Evolutionary conservation across 495 filamentous ascomycete genomes (phyloP), one percentile per base, ranked within the genome.

Genomic region (Tetracladium setigerum): DNA sequence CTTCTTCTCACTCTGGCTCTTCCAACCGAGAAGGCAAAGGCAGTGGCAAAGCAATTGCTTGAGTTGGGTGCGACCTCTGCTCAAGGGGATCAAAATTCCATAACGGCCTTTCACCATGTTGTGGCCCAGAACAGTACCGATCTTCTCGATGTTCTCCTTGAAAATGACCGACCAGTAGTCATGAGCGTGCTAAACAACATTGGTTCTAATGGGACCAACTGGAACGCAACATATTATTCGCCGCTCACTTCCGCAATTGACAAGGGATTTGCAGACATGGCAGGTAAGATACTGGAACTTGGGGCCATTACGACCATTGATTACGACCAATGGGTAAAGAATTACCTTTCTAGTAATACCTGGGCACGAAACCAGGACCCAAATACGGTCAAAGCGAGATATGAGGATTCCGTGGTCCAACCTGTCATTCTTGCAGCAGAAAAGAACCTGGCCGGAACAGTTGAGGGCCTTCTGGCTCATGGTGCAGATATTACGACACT

Each of bases 61-160:
- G 68, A 76, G 18, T 66, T 87, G 1, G 86, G 86, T 2, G 84
- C 84, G 8, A 84, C 82, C 1, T 78, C 77, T 33, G 78, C 82
- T 1, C 87, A 91, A 56, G 85, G 78, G 0, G 86, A 89, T 51
- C 53, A 70, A 18, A 61, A 71, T 30, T 69, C 76, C 0, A 57
- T 63, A 10, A 86, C 83, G 0, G 73, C 77, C 0, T 67, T 91
- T 41, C 75, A 88, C 44, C 86, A 69, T 54, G 61, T 69, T 31
- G 67, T 70, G 7, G 58, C 60, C 0, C 52, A 65, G 10, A 61
- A 69, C 10, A 65, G 68, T 19, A 47, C 56, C 3, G 70, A 79
- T 4, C 49, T 85, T n/a, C 54, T 88, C 4, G 69, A 81, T n/a
- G 50, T 70, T 2, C 71, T 83, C 19, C 63, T 76, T 37, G 62